Conservation (phyloP, 2,329 filamentous ascomycete genomes). For the Talaromyces piceae region DNA sequence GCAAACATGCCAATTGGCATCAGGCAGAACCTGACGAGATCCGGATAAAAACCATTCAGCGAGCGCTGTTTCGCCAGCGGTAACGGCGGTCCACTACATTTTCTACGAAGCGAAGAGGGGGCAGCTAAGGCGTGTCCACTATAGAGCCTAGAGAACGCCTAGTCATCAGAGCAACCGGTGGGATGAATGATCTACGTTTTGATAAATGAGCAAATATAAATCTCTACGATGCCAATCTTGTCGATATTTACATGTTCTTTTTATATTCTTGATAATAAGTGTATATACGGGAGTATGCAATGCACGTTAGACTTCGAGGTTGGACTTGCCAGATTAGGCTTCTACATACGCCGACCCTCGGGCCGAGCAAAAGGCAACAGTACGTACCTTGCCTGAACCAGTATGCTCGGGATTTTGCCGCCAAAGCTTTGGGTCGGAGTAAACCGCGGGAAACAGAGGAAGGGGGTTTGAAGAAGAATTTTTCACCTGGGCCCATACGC, state of each 20-base stretch:
- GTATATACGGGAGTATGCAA: not conserved
- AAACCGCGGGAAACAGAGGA: not conserved
- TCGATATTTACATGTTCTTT: not conserved
- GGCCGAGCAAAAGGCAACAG: not conserved
- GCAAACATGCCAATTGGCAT: not conserved
- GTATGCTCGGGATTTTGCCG: not conserved
- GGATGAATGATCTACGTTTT: not conserved
- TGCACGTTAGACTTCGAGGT: not conserved
- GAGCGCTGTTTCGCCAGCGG: not conserved
- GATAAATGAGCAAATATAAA: too few species aligned
- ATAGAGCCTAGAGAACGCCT: not conserved
- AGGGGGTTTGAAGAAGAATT: not conserved
- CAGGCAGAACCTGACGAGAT: not conserved
- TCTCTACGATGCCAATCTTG: not conserved
- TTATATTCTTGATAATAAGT: not conserved
- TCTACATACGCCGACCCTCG: not conserved
- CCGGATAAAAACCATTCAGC: not conserved
- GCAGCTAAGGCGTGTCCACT: not conserved
- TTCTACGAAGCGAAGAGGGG: not conserved
- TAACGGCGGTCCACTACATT: not conserved
- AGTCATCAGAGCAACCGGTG: not conserved
- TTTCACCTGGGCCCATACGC: not conserved
- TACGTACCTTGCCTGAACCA: too few species aligned
- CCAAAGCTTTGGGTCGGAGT: not conserved
- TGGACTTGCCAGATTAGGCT: not conserved